Evolutionary conservation across 1,284 basidiomycete species (phyloP), one percentile per base, ranked within the genome.

Genomic region (Hypsizygus ulmarius): DNA sequence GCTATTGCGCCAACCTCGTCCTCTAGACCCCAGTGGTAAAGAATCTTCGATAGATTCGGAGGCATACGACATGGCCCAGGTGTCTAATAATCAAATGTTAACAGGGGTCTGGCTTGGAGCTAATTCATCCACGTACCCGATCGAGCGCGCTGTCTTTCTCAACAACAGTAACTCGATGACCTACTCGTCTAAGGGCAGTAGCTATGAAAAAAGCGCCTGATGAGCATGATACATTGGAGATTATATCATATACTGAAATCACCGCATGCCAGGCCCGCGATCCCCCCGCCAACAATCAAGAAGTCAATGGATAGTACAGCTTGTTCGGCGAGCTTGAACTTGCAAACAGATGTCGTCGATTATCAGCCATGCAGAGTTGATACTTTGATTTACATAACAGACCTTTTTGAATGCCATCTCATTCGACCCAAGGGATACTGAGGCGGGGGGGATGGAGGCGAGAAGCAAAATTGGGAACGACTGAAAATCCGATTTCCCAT

Each of bases 41-140:
- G 62, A 9, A 82, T 72, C 53, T 82, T 82, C 2, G 78, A 72
- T 32, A 77, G 61, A 47, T 83, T 82, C 2, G 80, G 80, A 33
- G 79, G 70, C 46, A 81, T 62, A 10, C 78, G 70, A 47, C 73
- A 64, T 19, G 77, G 78, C 45, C 74, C 71, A 30, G 59, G 57
- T n/a, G 54, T 39, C 58, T 54, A 37, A 14, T 54, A 37, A 14
- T 34, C 27, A 39, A 35, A 27, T 36, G 16, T 16, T 19, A 5
- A 4, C 5, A 8, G 36, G 8, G 11, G 11, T 1, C n/a, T 47
- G 2, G 45, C n/a, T 14, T 30, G 5, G 18, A 15, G 14, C 1
- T 18, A 18, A 7, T 10, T 11, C 21, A 19, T 32, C 18, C 3
- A 43, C 71, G 29, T 45, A 77, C 74, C 49, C 64, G 59, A 29